Conservation (phyloP, 345 rosid genomes). For the Acer saccharum region DNA sequence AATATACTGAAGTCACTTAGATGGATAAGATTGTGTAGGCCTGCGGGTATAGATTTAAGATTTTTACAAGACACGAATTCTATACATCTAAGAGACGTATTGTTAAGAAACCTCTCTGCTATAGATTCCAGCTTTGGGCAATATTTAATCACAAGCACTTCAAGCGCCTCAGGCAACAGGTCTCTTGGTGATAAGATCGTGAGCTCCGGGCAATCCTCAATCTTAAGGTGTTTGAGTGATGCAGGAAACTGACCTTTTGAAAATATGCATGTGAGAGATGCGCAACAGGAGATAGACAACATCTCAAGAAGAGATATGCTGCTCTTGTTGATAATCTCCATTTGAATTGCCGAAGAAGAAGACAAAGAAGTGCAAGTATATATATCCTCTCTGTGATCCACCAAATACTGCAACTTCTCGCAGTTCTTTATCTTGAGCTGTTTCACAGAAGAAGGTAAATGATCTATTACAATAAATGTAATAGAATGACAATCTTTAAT, state of each 20-base stretch:
- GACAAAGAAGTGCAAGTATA: neutral
- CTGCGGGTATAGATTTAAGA: neutral
- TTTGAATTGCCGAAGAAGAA: neutral
- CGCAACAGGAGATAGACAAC: neutral
- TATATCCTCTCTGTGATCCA: neutral
- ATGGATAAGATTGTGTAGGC: neutral
- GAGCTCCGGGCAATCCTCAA: conserved; percentile 12
- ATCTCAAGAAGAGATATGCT: neutral
- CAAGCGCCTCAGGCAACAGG: neutral
- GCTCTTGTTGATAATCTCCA: neutral
- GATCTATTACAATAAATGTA: neutral
- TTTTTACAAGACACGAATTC: neutral
- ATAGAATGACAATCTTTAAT: neutral
- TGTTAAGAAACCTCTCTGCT: neutral
- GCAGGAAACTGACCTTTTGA: neutral
- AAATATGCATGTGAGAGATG: neutral
- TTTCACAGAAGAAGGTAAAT: neutral
- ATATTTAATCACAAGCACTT: neutral
- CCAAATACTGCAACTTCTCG: neutral
- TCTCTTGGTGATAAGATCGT: neutral
- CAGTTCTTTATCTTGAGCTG: neutral
- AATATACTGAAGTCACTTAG: neutral
- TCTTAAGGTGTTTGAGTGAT: neutral
- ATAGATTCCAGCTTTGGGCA: neutral
- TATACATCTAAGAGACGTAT: neutral